Evolutionary conservation across 306 rosid species (phyloP).

Genomic region (Begonia masoniana): DNA sequence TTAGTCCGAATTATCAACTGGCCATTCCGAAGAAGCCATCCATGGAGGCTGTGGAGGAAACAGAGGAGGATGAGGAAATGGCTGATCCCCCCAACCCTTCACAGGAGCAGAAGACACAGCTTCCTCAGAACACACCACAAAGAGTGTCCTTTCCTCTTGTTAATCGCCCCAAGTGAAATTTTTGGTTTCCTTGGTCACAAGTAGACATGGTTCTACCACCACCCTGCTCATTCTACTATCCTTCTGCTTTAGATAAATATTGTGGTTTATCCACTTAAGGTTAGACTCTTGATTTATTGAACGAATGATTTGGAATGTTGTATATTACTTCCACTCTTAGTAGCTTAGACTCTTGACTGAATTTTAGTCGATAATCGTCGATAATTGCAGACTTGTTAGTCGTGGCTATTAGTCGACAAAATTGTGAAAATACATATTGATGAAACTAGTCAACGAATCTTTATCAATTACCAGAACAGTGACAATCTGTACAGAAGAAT

Average conservation of each 20-base stretch:
- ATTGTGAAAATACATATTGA: too few species aligned
- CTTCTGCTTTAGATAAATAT: not conserved
- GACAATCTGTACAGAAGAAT: too few species aligned
- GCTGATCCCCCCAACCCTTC: slow-evolving; percentile 25
- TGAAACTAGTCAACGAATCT: too few species aligned
- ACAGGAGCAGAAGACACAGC: slow-evolving; percentile 45
- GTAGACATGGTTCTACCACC: too few species aligned
- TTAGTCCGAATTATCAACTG: slow-evolving; percentile 71
- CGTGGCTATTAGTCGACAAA: too few species aligned
- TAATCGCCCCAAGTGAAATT: slow-evolving; percentile 39
- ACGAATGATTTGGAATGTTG: not conserved
- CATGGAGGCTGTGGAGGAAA: slow-evolving; percentile 53
- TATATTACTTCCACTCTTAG: too few species aligned
- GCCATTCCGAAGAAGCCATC: slow-evolving; percentile 61
- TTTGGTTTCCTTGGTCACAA: not conserved
- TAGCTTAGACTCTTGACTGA: too few species aligned
- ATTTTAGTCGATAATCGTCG: too few species aligned
- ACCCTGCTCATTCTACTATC: not conserved
- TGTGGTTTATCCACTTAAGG: not conserved
- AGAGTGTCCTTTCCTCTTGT: slow-evolving; percentile 67
- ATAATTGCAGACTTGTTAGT: too few species aligned
- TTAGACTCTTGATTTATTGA: not conserved
- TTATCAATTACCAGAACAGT: too few species aligned
- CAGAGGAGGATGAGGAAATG: slow-evolving; percentile 53
- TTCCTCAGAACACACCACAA: slow-evolving; percentile 45